Conservation (phyloP, 371 early-diverging fungal genomes). For the Nematocida displodere region DNA sequence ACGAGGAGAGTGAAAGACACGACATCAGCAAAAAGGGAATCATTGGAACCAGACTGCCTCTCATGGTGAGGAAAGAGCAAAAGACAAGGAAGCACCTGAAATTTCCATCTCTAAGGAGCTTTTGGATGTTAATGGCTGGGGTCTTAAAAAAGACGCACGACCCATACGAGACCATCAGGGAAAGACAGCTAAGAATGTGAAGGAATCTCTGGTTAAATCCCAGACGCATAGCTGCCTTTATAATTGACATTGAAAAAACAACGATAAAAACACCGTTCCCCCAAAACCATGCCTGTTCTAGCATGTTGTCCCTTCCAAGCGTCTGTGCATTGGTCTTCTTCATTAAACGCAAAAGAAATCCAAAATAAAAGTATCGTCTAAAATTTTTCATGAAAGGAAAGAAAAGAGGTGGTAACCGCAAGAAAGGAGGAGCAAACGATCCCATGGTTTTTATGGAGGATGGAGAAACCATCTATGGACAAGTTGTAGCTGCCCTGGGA, state of each 20-base stretch:
- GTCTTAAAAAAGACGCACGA: conserved; percentile 43
- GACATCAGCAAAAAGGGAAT: conserved; percentile 59
- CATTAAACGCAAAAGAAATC: conserved; percentile 16
- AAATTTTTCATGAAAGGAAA: conserved; percentile 46
- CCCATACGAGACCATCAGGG: conserved; percentile 18
- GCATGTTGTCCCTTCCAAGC: neutral
- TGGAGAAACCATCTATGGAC: conserved; percentile 71
- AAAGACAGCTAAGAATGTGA: conserved; percentile 27
- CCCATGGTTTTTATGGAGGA: conserved; percentile 59
- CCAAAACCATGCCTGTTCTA: conserved; percentile 13
- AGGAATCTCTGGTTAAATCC: conserved; percentile 4
- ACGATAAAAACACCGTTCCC: conserved; percentile 1
- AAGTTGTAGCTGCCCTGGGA: conserved; percentile 85
- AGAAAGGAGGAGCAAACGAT: conserved; percentile 45
- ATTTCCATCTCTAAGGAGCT: conserved; percentile 37
- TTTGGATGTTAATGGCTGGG: conserved; percentile 38
- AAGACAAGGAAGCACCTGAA: conserved; percentile 42
- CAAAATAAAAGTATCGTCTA: neutral
- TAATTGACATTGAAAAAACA: neutral
- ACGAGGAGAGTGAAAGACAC: conserved; percentile 41
- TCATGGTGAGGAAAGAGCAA: conserved; percentile 28
- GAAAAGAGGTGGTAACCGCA: conserved; percentile 47
- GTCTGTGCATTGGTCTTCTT: conserved; percentile 1
- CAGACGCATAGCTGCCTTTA: conserved; percentile 13
- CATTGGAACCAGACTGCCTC: conserved; percentile 40